Evolutionary conservation across 169 alveolate species (phyloP), one percentile per base, ranked within the genome.

Genomic region (Plasmodium inui): DNA sequence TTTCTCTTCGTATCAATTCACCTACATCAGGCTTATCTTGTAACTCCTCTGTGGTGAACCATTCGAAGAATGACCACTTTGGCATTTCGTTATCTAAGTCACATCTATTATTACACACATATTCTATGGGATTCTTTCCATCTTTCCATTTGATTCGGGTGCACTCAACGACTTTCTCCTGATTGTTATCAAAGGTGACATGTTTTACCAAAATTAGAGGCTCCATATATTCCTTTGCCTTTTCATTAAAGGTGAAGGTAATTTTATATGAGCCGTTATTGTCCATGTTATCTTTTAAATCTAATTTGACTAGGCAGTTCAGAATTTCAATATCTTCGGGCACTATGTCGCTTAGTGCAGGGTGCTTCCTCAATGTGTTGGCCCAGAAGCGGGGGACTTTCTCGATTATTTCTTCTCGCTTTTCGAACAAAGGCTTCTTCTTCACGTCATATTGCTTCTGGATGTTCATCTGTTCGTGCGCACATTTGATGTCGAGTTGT

Each of bases 331-430:
- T 82, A 91, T 97, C 99, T n/a, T 96, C 99, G 1, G 98, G 95
- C 12, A 97, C 96, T 84, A 97, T 93, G 78, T 96, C 96, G 80
- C 98, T 96, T 73, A 96, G 96, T 26, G 97, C 97, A 12, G 98
- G 99, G 86, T 97, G 99, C 83, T 96, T 97, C 10, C 97, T 88
- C 34, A 97, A 83, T 30, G 98, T 97, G 39, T 96, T 95, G 2
- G 97, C 96, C 99, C 99, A 97, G 90, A 97, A 97, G 17, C 98
- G 98, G 3, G 99, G 99, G 22, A 97, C 96, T 50, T 97, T 97
- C 41, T 96, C 97, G 22, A 97, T 97, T 12, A 97, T 96, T 19
- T 83, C 96, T 79, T 96, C 97, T 37, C 99, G 92, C 83, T 97
- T 97, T 26, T 95, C 97, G 83, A 97, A 97, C 44, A 93, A 74